Conservation (phyloP, 768 basidiomycete genomes). For the Sutorius australiensis region DNA sequence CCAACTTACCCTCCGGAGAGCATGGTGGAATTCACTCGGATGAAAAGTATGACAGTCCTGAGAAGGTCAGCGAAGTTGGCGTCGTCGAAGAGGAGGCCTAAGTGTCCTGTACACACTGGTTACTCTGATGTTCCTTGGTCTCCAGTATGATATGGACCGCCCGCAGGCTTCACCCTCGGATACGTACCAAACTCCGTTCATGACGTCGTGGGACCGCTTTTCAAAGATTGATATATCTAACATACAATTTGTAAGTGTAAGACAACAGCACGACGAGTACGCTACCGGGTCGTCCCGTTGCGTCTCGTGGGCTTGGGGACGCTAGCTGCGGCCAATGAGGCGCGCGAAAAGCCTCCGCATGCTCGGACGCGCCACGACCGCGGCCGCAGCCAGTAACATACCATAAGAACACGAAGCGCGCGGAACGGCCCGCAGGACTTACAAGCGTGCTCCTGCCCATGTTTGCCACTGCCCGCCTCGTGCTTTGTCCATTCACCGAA, state of each 20-base stretch:
- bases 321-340: conserved; percentile 5
- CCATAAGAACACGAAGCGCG: background rate
- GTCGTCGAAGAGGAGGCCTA: background rate
- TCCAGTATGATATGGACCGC: background rate
- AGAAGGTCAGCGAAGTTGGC: background rate
- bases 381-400: conserved; percentile 16
- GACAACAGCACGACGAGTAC: background rate
- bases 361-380: conserved; percentile 6
- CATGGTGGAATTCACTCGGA: background rate
- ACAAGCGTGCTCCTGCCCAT: background rate
- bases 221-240: background rate
- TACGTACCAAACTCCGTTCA: background rate
- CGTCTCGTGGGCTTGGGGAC: background rate
- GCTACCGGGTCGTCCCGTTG: background rate
- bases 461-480: conserved; percentile 33
- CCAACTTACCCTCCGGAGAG: conserved; percentile 36
- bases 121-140: no score
- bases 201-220: background rate
- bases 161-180: background rate
- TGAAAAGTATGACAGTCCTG: background rate
- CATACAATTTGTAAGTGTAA: no score
- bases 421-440: background rate
- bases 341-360: background rate
- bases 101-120: background rate
- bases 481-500: conserved; percentile 32